Conservation (phyloP, 805 yeast genomes). For the Nakazawaea wyomingensis region DNA sequence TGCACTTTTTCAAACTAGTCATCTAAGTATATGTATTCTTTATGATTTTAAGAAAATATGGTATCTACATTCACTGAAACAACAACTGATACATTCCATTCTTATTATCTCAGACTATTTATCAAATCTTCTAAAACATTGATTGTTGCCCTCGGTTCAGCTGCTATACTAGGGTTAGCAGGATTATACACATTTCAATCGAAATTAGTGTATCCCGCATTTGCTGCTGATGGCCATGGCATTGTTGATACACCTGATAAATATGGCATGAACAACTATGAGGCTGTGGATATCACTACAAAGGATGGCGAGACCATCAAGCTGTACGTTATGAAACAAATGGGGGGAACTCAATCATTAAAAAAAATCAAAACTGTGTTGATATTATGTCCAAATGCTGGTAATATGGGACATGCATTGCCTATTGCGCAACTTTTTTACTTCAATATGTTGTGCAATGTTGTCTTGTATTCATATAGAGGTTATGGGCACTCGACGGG, state of each 20-base stretch:
- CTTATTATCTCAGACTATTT: not conserved
- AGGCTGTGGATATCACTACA: constrained; percentile 56
- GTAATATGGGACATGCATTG: constrained; percentile 87
- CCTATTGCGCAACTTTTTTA: constrained; percentile 75
- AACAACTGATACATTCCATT: not conserved
- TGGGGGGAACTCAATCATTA: constrained; percentile 18
- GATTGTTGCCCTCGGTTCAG: constrained; percentile 15
- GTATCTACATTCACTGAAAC: not conserved
- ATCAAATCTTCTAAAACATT: constrained; percentile 7
- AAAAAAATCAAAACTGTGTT: constrained; percentile 65
- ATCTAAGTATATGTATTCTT: too few species aligned
- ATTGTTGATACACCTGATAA: constrained; percentile 73
- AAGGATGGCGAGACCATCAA: constrained; percentile 66
- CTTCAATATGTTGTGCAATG: constrained; percentile 61
- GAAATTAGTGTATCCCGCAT: constrained; percentile 76
- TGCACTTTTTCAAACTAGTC: too few species aligned
- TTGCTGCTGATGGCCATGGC: constrained; percentile 67
- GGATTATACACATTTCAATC: constrained; percentile 61
- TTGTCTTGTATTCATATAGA: constrained; percentile 79
- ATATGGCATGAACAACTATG: constrained; percentile 56
- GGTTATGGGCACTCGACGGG: constrained; percentile 89
- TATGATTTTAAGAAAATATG: not conserved
- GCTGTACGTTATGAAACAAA: constrained; percentile 47
- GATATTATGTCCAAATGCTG: constrained; percentile 88
- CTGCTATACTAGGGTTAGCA: constrained; percentile 35